Evolutionary conservation across 1,284 basidiomycete species (phyloP), one percentile per base, ranked within the genome.

Genomic region (Butyriboletus appendiculatus): DNA sequence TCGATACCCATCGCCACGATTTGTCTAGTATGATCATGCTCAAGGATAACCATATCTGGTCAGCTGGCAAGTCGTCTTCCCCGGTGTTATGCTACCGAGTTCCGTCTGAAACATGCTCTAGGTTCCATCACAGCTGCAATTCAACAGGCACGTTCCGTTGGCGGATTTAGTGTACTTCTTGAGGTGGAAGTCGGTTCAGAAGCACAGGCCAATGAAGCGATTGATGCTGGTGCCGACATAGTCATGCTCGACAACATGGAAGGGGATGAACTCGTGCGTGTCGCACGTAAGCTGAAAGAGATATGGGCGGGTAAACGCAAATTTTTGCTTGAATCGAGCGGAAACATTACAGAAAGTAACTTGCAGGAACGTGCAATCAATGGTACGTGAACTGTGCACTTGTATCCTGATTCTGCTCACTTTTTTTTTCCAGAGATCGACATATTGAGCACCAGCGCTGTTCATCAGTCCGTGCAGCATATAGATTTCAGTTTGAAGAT

Each of bases 31-130:
- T 99, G 96, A 96, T 99, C 68, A 99, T 99, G 96, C 85, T 99
- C 66, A 99, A 99, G 75, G 96, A 99, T 69, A 99, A 99, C 71
- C 97, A 99, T 69, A 94, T 99, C 68, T 98, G 95, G 96, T 96
- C 94, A 8, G 92, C 89, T 28, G 94, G 94, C 87, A 63, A 61
- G 78, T 65, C 15, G 56, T 40, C 41, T 33, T 50, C 34, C 44
- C 41, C 18, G 18, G 8, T 38, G 32, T 4, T 20, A 16, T 35
- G 41, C 20, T 42, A 20, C 44, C 35, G 15, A 42, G 20, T 41
- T 8, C 8, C 10, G 12, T 46, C 45, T 45, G n/a, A 53, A 39
- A 56, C 52, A 39, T 35, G 45, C 46, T 20, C 37, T 40, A 88
- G 94, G 95, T 24, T 96, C 94, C 5, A 97, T 99, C 63, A 93